Evolutionary conservation across 768 basidiomycete species (phyloP), one percentile per base, ranked within the genome.

Genomic region (Lepiota brunneoincarnata): DNA sequence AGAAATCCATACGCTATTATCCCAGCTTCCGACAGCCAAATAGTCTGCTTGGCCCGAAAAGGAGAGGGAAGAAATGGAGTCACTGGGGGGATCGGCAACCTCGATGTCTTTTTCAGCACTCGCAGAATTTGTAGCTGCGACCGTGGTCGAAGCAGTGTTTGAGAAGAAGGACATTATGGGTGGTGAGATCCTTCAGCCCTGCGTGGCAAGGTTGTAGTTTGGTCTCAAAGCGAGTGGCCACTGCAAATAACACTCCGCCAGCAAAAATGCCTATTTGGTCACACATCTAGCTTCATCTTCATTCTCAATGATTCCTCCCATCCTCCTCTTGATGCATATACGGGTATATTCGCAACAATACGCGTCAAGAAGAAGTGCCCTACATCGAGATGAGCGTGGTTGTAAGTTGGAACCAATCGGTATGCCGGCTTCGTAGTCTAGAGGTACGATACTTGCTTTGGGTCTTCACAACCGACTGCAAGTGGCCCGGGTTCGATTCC

Each of bases 21-120:
- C 90, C 96, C 96, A 98, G 61, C 87, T 89, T 51, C 85, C 93
- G 11, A 95, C 94, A 7, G 95, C 93, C 21, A 98, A 79, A 65
- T 91, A 90, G 65, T 96, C 92, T 7, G 89, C 89, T 15, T 83
- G 86, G 5, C 88, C 82, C 0, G 91, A 93, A 72, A 95, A 98
- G 1, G 88, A 72, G 47, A 98, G 69, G 2, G 84, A 82, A 2
- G 93, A 95, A 57, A 96, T 90, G 11, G 91, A 92, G 66, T 98
- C 96, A 7, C 82, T 66, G 3, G 93, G 93, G 0, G 91, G 87
- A 54, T 93, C 87, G 5, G 76, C 67, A 44, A 96, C 81, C 61
- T 93, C 91, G 52, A 92, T 74, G 67, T 94, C 92, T 69, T 88
- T 91, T 44, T 90, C 87, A 3, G 74, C 71, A 0, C 76, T 23